Base-by-base conservation (phyloP, 2,329 filamentous ascomycete genomes). In the Cladosporium sp. region DNA sequence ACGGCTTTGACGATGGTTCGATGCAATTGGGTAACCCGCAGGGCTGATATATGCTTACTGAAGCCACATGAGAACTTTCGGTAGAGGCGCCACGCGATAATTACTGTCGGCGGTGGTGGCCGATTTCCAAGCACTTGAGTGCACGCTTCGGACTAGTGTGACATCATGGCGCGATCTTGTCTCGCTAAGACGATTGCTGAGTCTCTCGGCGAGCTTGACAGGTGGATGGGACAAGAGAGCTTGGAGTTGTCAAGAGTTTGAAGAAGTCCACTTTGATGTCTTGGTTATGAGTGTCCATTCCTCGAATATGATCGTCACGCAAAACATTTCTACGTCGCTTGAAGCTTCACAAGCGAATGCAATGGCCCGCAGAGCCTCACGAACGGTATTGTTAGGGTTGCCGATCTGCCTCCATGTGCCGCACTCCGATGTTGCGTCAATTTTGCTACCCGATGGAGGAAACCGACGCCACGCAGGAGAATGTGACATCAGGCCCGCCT, bases 151-250 rank as follows among this genome's bases (percentile, higher is more conserved):
- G 61, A 44, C 26, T 64, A 57, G 51, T 38, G 61, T 55, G 44
- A 32, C 47, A n/a, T 41, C 61, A 47, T 55, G 32, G 24, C 26
- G 51, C 51, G 51, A 64, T 52, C 57, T 59, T 47, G 28, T 59
- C 57, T 59, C 57, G 61, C 61, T 57, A 57, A 57, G 61, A 36
- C 61, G 51, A 34, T 18, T 24, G 51, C 51, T 55, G 51, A 57
- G 61, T 15, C 61, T 64, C 61, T 64, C 10, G 61, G 61, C 61
- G 47, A 24, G 61, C 61, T 57, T 64, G 36, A 57, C n/a, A 49
- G 47, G 51, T 64, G 61, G 51, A 36, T 41, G 36, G 6, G 61
- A 64, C 61, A 62, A 57, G 51, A 55, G 61, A 44, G 61, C 61
- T 64, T 64, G 61, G 61, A 36, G 41, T 12, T n/a, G 51, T 64